Evolutionary conservation across 257 asterid species (phyloP).

Genomic region (Apocynum venetum): DNA sequence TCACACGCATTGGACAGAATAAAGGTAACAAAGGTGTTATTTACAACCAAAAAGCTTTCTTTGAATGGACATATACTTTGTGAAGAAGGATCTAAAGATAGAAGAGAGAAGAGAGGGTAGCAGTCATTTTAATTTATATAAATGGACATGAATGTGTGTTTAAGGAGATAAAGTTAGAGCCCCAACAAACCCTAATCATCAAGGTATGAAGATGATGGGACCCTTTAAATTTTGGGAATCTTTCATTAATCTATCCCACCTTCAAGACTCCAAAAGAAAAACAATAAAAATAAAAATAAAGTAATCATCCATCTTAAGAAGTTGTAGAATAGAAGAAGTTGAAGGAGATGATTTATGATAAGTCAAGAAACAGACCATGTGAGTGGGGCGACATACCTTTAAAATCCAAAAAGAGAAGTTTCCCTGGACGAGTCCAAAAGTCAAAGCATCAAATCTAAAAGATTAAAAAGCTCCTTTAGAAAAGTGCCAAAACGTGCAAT

Average conservation of each 20-base stretch:
- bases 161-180: slow-evolving; percentile 9
- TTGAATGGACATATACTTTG: slow-evolving; percentile 52
- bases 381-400: slow-evolving; percentile 75
- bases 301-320: neutral
- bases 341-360: slow-evolving; percentile 23
- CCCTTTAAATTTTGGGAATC: slow-evolving; percentile 51
- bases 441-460: slow-evolving; percentile 67
- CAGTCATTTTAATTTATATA: slow-evolving; percentile 19
- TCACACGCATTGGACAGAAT: slow-evolving; percentile 45
- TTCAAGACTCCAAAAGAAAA: neutral
- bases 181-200: slow-evolving; percentile 65
- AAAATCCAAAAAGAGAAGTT: slow-evolving; percentile 87
- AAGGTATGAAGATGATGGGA: slow-evolving; percentile 47
- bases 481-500: slow-evolving; percentile 66
- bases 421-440: slow-evolving; percentile 59
- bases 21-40: slow-evolving; percentile 43
- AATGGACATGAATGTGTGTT: slow-evolving; percentile 3
- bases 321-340: neutral
- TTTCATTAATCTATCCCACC: slow-evolving; percentile 21
- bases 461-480: slow-evolving; percentile 57
- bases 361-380: slow-evolving; percentile 71
- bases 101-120: neutral
- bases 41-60: slow-evolving; percentile 41
- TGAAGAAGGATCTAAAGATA: slow-evolving; percentile 50
- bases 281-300: too few species aligned